Conservation (phyloP, 2,329 filamentous ascomycete genomes). For the Hypoxylon sp. region DNA sequence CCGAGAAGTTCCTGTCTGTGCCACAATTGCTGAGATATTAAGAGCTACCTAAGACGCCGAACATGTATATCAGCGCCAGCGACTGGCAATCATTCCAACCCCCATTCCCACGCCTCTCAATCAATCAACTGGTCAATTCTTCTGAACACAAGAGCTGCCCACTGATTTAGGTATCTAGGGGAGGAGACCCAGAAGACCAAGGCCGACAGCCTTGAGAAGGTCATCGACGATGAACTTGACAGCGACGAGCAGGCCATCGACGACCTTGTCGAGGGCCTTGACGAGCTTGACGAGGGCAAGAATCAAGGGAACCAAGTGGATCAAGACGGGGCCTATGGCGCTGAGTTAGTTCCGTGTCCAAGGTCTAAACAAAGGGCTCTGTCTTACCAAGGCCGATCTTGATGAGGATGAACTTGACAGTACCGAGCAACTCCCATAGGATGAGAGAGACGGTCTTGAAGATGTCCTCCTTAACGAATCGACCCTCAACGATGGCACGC, state of each 20-base stretch:
- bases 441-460: slow-evolving; percentile 48
- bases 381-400: slow-evolving; percentile 51
- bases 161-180: slow-evolving; percentile 20
- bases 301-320: slow-evolving; percentile 46
- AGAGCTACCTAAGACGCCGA: slow-evolving; percentile 19
- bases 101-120: not conserved
- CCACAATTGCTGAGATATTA: slow-evolving; percentile 9
- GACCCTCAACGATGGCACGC: slow-evolving; percentile 40
- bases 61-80: slow-evolving; percentile 29
- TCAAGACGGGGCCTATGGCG: slow-evolving; percentile 45
- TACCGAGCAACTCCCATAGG: slow-evolving; percentile 47
- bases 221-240: slow-evolving; percentile 47
- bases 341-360: slow-evolving; percentile 21
- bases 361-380: not conserved
- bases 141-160: not conserved
- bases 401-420: slow-evolving; percentile 49
- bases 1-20: slow-evolving; percentile 10
- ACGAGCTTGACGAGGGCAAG: slow-evolving; percentile 43
- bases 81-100: not conserved
- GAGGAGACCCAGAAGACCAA: slow-evolving; percentile 47
- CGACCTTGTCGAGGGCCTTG: slow-evolving; percentile 49
- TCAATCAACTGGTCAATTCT: not conserved
- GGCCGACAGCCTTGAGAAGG: slow-evolving; percentile 48
- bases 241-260: slow-evolving; percentile 45
- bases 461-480: slow-evolving; percentile 45